Evolutionary conservation across 805 yeast genomes (phyloP).

Genomic region (Ascoidea rubescens): DNA sequence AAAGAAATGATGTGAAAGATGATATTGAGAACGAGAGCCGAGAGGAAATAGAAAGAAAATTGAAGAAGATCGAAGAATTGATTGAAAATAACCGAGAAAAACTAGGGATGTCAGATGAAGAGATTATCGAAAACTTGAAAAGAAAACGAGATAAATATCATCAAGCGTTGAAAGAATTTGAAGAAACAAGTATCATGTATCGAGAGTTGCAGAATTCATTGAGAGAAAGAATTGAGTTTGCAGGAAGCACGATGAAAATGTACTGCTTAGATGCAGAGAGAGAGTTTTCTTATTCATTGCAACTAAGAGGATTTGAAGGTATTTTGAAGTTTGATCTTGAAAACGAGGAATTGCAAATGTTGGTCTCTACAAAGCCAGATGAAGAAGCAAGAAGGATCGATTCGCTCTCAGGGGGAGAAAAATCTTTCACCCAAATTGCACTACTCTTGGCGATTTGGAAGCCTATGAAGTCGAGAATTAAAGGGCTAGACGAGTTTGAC

Average conservation of each 20-base stretch:
- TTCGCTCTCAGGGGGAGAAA: conserved; percentile 93
- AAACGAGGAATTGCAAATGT: conserved; percentile 35
- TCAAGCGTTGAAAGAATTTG: conserved; percentile 21
- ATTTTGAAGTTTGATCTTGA: conserved; percentile 47
- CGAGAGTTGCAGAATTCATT: conserved; percentile 17
- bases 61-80: conserved; percentile 24
- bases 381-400: conserved; percentile 54
- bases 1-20: conserved; percentile 26
- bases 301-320: conserved; percentile 63
- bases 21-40: conserved; percentile 11
- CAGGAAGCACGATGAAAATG: conserved; percentile 24
- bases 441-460: conserved; percentile 84
- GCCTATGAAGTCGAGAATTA: conserved; percentile 73
- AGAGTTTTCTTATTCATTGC: conserved; percentile 46
- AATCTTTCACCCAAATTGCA: conserved; percentile 86
- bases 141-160: conserved; percentile 21
- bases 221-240: conserved; percentile 24
- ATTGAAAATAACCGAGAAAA: conserved; percentile 31
- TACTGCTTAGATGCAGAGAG: conserved; percentile 34
- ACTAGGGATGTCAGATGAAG: conserved; percentile 27
- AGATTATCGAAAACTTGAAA: conserved; percentile 18
- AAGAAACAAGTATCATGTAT: conserved; percentile 17
- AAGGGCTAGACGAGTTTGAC: conserved; percentile 93
- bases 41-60: conserved; percentile 24
- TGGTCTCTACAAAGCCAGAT: conserved; percentile 48